A percentile compares a stretch with the other conserved stretches of the same genome.
Conservation (phyloP, 2,329 filamentous ascomycete species). For the Aureobasidium sp. region DNA sequence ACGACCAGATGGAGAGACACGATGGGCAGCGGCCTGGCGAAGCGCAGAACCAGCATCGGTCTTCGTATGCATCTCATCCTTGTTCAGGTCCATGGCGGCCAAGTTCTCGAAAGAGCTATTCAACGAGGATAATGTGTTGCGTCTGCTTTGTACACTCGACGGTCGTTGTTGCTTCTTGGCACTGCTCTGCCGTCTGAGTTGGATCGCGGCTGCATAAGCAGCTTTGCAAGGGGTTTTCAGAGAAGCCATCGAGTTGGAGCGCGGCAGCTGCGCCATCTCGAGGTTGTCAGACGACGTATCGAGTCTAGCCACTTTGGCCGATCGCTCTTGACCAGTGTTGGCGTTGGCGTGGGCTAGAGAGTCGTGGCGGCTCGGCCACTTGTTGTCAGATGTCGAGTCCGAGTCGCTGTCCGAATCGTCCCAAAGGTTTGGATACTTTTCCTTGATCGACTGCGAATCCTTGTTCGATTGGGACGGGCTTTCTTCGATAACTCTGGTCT, state of each 20-base stretch:
- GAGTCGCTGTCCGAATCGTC: slow-evolving; percentile 31
- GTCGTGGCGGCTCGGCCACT: slow-evolving; percentile 19
- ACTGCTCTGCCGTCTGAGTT: slow-evolving; percentile 26
- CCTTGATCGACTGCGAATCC: slow-evolving; percentile 29
- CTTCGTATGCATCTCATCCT: slow-evolving; percentile 8
- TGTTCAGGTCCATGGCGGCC: slow-evolving; percentile 12
- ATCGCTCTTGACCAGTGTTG: slow-evolving; percentile 19
- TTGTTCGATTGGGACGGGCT: slow-evolving; percentile 27
- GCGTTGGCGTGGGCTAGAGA: slow-evolving; percentile 23
- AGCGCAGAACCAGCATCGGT: slow-evolving; percentile 31
- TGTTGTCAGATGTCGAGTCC: slow-evolving; percentile 20
- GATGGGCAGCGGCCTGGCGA: slow-evolving; percentile 31
- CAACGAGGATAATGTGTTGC: slow-evolving; percentile 15
- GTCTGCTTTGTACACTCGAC: slow-evolving; percentile 10
- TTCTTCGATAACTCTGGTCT: slow-evolving; percentile 30
- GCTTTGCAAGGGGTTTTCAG: slow-evolving; percentile 25
- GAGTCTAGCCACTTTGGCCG: slow-evolving; percentile 22
- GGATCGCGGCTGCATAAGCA: slow-evolving; percentile 25
- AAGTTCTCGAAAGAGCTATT: slow-evolving; percentile 14
- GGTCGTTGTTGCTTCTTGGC: slow-evolving; percentile 13
- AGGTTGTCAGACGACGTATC: slow-evolving; percentile 27
- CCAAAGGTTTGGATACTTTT: slow-evolving; percentile 38
- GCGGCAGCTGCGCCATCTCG: slow-evolving; percentile 25
- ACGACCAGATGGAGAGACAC: slow-evolving; percentile 28
- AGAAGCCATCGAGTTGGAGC: slow-evolving; percentile 24